Base-by-base conservation (phyloP, 352 stramenopile species). In the Pilasporangium apinafurcum region DNA sequence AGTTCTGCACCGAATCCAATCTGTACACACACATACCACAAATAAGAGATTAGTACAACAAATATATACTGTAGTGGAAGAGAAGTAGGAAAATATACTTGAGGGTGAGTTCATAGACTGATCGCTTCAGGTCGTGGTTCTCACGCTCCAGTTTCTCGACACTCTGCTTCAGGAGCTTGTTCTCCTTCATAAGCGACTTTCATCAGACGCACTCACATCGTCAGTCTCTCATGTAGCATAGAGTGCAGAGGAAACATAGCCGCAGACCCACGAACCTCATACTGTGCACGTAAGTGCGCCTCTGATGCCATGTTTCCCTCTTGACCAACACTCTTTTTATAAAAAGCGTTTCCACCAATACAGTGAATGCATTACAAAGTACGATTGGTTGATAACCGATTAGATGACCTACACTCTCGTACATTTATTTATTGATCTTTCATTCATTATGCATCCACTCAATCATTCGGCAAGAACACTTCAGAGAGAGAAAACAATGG, bases 41-140 rank as follows among this genome's bases (percentile, higher is more conserved):
- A 7, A 21, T 6, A 33, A 3, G 8, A 33, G 2, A 16, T 10
- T 13, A 27, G n/a, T 7, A 29, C 16, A n/a, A n/a, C n/a, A n/a
- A n/a, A n/a, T n/a, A n/a, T n/a, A n/a, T n/a, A n/a, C n/a, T n/a
- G n/a, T n/a, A 45, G 16, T 29, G 16, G 22, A 14, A 34, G 17
- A 20, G 20, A 17, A 9, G n/a, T 13, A 4, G 14, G 28, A 25
- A 5, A 12, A 47, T 62, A 46, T 51, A 92, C 81, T 90, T 92
- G 65, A 92, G 74, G 24, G 76, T 91, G 38, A 95, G 69, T 61
- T 95, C 83, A 51, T 86, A 95, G 32, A 95, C 83, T n/a, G 83
- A 95, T 53, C 78, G 74, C 67, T 95, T 95, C 49, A 95, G 77
- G 59, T 95, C 83, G 64, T 85, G 75, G 62, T 95, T 95, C 63